Conservation (phyloP, 306 rosid genomes). For the Leucaena leucocephala region DNA sequence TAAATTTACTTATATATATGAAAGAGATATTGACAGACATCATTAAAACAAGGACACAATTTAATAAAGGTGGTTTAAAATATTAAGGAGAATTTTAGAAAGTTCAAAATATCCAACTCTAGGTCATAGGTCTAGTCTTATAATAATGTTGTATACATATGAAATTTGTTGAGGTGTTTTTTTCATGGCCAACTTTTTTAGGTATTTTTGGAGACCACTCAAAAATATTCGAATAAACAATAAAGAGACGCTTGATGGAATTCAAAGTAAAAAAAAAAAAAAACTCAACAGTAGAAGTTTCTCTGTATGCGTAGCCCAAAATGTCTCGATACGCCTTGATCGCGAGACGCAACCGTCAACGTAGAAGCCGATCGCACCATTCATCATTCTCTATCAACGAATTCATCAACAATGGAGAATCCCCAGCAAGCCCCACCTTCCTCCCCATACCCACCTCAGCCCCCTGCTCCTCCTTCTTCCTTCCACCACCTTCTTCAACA, state of each 20-base stretch:
- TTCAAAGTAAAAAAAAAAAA: background rate
- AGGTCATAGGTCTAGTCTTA: no score
- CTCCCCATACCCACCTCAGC: constrained; percentile 52
- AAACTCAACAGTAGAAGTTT: background rate
- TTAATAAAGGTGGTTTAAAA: no score
- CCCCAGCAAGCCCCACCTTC: constrained; percentile 49
- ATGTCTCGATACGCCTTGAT: background rate
- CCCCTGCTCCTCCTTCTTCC: constrained; percentile 50
- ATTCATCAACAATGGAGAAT: constrained; percentile 44
- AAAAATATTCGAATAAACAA: background rate
- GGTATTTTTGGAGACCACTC: background rate
- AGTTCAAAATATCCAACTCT: no score
- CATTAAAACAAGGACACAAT: no score
- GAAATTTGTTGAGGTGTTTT: no score
- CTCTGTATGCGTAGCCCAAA: background rate
- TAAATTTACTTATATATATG: no score
- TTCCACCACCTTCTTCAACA: constrained; percentile 94
- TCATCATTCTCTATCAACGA: background rate
- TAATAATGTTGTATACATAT: no score
- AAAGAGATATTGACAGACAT: no score
- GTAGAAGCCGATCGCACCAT: background rate
- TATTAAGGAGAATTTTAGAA: no score
- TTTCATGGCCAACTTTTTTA: background rate
- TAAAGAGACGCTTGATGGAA: background rate
- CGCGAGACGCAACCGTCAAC: background rate